phyloP scores from a whole-genome alignment of 1,284 basidiomycete species.

The Puccinia horiana region DNA sequence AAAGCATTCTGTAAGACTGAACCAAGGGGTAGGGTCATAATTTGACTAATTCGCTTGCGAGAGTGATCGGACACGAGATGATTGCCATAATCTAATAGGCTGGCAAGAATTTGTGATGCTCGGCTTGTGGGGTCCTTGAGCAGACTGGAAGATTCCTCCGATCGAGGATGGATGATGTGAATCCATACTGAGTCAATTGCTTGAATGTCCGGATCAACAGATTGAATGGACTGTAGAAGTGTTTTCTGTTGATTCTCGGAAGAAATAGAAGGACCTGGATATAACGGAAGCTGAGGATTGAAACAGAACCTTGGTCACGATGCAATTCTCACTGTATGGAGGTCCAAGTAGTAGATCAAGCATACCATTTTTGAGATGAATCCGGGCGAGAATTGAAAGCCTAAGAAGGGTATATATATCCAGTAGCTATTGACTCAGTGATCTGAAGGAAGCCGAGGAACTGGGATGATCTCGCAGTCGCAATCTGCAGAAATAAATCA shows the following conservation, averaged over 20 bases:
- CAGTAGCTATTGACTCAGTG: background rate
- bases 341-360: background rate
- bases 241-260: conserved; percentile 23
- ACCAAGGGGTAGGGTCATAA: conserved; percentile 2
- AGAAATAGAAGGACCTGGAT: conserved; percentile 39
- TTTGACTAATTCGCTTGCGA: conserved; percentile 11
- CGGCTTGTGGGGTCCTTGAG: conserved; percentile 8
- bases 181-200: conserved; percentile 40
- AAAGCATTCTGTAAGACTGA: conserved; percentile 10
- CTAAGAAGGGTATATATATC: background rate
- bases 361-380: conserved; percentile 23
- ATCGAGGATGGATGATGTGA: conserved; percentile 41
- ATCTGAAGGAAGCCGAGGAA: background rate
- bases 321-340: background rate
- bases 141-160: conserved; percentile 13
- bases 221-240: conserved; percentile 26
- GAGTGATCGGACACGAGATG: conserved; percentile 21
- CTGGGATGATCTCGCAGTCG: background rate
- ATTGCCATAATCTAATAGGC: conserved; percentile 32
- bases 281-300: conserved; percentile 13
- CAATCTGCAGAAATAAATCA: too few species aligned
- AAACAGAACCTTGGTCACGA: background rate
- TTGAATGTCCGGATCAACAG: conserved; percentile 23
- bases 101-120: conserved; percentile 28
- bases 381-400: background rate